Evolutionary conservation across 352 stramenopile genomes (phyloP), one percentile per base, ranked within the genome.

Genomic region (Aphanomyces astaci): DNA sequence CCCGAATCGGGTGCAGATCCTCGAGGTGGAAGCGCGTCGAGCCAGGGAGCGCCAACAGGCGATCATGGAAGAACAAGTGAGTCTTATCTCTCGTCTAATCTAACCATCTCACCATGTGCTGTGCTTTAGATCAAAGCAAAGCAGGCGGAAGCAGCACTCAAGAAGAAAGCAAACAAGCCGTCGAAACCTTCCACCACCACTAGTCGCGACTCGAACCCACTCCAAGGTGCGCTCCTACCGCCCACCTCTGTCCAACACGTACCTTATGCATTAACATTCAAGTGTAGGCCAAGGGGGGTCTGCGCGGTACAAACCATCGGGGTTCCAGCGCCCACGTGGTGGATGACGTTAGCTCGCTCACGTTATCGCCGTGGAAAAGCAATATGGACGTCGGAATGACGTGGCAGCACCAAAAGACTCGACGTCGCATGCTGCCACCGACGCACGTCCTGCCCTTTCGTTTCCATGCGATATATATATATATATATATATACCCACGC

Each of bases 81-180:
- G 24, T 1, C 7, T 51, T 30, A 27, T n/a, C n/a, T n/a, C 4
- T 2, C 30, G 24, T 64, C 5, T 32, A 2, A 49, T 49, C 1
- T 2, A 17, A 17, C 39, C 39, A 9, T 46, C 9, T 9, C 56
- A 9, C 36, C 39, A 9, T 32, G 19, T 45, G n/a, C n/a, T n/a
- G n/a, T n/a, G n/a, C 27, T 57, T 49, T 49, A 64, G 43, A 66
- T 48, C 60, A 66, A 66, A 66, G 60, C 60, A 17, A 48, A 33
- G 22, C 24, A 66, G 56, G 60, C 51, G 32, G 33, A 36, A 11
- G n/a, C 22, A 22, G 60, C 60, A 2, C 5, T 43, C 33, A 66
- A 66, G 43, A 66, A 66, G 39, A 66, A 66, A 25, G 43, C n/a
- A n/a, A n/a, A n/a, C n/a, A n/a, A n/a, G n/a, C n/a, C n/a, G n/a